Conservation (phyloP, 2,329 filamentous ascomycete genomes). For the Berkeleyomyces rouxiae region DNA sequence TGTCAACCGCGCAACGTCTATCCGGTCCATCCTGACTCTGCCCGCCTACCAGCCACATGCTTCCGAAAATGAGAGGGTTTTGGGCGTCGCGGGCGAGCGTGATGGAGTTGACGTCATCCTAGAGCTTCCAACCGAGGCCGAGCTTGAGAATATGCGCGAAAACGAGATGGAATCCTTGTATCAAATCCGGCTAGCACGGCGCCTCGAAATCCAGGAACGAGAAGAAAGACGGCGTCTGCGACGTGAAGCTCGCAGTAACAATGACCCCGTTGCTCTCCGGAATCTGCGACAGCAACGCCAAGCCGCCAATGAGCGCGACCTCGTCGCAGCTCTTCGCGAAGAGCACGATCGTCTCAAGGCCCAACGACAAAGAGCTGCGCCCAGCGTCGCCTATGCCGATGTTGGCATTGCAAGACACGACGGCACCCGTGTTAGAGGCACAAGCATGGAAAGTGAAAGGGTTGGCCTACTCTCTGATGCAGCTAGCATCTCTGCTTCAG, state of each 20-base stretch:
- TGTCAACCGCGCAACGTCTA: conserved; percentile 68
- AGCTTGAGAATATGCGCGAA: conserved; percentile 63
- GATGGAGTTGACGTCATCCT: conserved; percentile 82
- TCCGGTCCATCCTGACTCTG: conserved; percentile 87
- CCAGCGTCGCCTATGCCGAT: conserved; percentile 60
- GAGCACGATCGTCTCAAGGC: conserved; percentile 40
- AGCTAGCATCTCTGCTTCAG: conserved; percentile 39
- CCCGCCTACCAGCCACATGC: conserved; percentile 66
- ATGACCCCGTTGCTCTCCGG: conserved; percentile 53
- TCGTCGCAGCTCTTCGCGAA: conserved; percentile 42
- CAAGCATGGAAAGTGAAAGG: conserved; percentile 56
- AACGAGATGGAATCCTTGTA: conserved; percentile 88
- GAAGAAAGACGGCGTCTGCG: conserved; percentile 56
- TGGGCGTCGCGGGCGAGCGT: conserved; percentile 79
- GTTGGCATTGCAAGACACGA: conserved; percentile 63
- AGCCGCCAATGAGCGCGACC: conserved; percentile 29
- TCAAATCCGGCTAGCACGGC: conserved; percentile 66
- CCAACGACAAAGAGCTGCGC: conserved; percentile 47
- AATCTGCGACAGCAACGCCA: conserved; percentile 43
- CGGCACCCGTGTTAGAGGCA: conserved; percentile 56
- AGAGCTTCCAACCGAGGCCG: conserved; percentile 65
- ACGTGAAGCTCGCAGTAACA: conserved; percentile 53
- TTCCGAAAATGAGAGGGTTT: conserved; percentile 59
- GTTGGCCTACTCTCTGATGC: conserved; percentile 55
- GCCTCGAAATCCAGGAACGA: conserved; percentile 58